Percentiles rank a stretch among this genome's conserved stretches.
Evolutionary conservation across 306 rosid species (phyloP).

Genomic region (Castanospermum australe): DNA sequence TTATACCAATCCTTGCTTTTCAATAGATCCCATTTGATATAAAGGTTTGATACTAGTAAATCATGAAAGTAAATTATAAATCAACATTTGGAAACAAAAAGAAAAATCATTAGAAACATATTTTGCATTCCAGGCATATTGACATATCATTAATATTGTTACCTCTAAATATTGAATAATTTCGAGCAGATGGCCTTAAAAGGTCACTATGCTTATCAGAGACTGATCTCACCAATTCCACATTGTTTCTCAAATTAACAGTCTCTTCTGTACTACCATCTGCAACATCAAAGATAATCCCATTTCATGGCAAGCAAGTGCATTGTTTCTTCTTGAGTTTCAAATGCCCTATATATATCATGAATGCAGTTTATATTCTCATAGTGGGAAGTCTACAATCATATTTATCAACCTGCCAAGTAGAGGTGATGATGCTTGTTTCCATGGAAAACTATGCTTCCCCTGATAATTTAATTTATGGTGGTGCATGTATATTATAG

Average conservation of each 20-base stretch:
- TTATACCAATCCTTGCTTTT: conserved; percentile 15
- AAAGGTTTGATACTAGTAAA: neutral
- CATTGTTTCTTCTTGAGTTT: neutral
- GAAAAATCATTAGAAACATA: neutral
- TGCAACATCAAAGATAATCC: conserved; percentile 43
- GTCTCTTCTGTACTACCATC: conserved; percentile 49
- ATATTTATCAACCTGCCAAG: conserved; percentile 16
- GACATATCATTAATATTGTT: neutral
- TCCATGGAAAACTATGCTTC: conserved; percentile 2
- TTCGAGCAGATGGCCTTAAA: conserved; percentile 81
- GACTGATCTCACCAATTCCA: conserved; percentile 58
- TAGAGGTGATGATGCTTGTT: neutral
- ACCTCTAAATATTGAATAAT: conserved; percentile 71
- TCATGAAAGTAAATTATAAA: neutral
- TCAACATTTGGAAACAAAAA: neutral
- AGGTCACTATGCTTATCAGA: conserved; percentile 74
- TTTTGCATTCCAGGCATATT: neutral
- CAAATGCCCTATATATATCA: neutral
- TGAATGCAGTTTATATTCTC: neutral
- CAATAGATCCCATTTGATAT: neutral
- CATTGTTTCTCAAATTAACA: conserved; percentile 43
- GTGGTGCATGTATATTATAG: neutral
- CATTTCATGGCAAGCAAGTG: conserved; percentile 19
- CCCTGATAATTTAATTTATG: neutral
- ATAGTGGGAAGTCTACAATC: neutral